phyloP scores from a whole-genome alignment of 2,329 filamentous ascomycete genomes.

The Aspergillus cejpii region DNA sequence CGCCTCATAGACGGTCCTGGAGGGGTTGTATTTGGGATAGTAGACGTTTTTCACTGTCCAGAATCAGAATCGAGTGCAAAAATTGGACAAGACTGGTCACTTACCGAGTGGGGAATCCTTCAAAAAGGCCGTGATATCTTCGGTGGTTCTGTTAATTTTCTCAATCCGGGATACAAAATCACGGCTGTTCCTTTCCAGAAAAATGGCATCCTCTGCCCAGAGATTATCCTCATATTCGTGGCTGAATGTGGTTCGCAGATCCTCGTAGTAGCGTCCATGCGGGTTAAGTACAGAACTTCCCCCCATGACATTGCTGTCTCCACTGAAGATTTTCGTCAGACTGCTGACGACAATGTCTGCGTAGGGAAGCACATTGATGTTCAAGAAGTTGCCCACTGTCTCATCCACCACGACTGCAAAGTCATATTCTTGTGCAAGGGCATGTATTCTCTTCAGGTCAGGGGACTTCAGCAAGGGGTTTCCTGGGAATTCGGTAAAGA shows the following conservation, averaged over 20 bases:
- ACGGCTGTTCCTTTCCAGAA: conserved; percentile 92
- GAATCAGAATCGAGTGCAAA: conserved; percentile 8
- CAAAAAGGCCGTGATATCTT: conserved; percentile 70
- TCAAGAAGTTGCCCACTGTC: conserved; percentile 93
- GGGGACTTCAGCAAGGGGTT: conserved; percentile 85
- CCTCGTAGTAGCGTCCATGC: conserved; percentile 61
- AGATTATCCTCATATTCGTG: conserved; percentile 77
- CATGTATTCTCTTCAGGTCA: conserved; percentile 72
- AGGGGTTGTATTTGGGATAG: conserved; percentile 75
- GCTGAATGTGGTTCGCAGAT: conserved; percentile 60
- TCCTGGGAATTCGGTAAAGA: conserved; percentile 93
- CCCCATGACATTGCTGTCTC: conserved; percentile 97
- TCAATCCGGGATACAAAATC: conserved; percentile 80
- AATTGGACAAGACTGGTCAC: conserved; percentile 6
- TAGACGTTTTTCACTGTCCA: conserved; percentile 67
- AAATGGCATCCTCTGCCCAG: conserved; percentile 89
- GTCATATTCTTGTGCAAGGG: conserved; percentile 71
- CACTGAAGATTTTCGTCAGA: conserved; percentile 93
- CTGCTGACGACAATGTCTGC: conserved; percentile 91
- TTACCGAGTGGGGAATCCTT: conserved; percentile 49
- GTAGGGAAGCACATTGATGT: conserved; percentile 83
- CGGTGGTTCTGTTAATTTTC: conserved; percentile 77
- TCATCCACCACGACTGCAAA: conserved; percentile 93
- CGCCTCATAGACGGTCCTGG: conserved; percentile 67
- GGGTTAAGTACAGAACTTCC: conserved; percentile 64